Evolutionary conservation across 2,329 filamentous ascomycete species (phyloP).

Genomic region (Penicillium psychrosexuale): DNA sequence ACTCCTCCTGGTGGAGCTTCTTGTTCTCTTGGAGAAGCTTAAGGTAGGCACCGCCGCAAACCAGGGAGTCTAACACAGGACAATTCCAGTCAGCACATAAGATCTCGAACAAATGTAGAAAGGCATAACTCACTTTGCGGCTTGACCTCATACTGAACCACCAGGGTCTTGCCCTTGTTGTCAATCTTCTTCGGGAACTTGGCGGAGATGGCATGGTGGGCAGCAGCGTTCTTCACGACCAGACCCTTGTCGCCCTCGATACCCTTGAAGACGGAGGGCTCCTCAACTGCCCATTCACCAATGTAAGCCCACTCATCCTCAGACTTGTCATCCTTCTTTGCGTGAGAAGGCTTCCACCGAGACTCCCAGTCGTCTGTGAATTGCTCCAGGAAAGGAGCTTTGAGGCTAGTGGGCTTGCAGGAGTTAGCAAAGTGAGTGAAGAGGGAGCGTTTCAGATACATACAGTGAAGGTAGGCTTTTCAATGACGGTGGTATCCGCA

Average conservation of each 20-base stretch:
- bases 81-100: background rate
- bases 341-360: constrained; percentile 90
- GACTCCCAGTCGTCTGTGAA: constrained; percentile 95
- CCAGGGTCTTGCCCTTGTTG: constrained; percentile 94
- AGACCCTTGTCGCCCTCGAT: constrained; percentile 95
- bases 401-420: constrained; percentile 74
- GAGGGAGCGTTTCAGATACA: constrained; percentile 38
- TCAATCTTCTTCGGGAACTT: constrained; percentile 97
- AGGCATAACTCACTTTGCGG: constrained; percentile 72
- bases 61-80: constrained; percentile 70
- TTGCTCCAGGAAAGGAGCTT: constrained; percentile 95
- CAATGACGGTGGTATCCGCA: constrained; percentile 55
- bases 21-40: constrained; percentile 98
- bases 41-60: constrained; percentile 97
- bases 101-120: background rate
- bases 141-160: constrained; percentile 99
- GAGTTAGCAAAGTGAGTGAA: constrained; percentile 5
- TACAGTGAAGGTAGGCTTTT: constrained; percentile 84
- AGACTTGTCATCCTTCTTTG: constrained; percentile 87
- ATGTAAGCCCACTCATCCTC: constrained; percentile 96
- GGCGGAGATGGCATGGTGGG: constrained; percentile 98
- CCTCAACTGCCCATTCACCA: constrained; percentile 94
- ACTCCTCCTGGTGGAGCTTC: constrained; percentile 94
- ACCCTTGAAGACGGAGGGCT: constrained; percentile 84
- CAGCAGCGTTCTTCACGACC: constrained; percentile 95